Conservation (phyloP, 495 filamentous ascomycete species). For the Rhypophila decipiens region DNA sequence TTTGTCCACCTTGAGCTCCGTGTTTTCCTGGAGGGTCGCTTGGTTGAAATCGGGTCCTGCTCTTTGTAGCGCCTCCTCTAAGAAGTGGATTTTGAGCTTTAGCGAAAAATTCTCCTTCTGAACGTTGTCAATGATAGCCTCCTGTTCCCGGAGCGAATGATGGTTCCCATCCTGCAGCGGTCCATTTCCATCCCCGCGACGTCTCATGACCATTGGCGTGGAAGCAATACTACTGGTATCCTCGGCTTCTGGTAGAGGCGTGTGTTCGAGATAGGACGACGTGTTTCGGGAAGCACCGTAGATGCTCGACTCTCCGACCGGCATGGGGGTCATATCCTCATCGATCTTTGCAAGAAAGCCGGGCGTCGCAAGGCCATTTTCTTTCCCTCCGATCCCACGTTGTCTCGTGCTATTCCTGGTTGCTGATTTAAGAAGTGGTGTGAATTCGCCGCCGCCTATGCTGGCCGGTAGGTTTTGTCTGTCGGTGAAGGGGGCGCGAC, state of each 20-base stretch:
- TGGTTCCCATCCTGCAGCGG: constrained; percentile 76
- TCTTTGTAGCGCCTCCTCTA: constrained; percentile 73
- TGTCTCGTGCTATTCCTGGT: constrained; percentile 69
- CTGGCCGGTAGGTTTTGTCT: constrained; percentile 58
- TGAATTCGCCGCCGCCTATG: constrained; percentile 73
- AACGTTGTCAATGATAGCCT: constrained; percentile 88
- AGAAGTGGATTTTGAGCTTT: constrained; percentile 75
- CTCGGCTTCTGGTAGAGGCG: constrained; percentile 55
- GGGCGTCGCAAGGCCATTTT: constrained; percentile 52
- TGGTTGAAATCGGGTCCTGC: constrained; percentile 83
- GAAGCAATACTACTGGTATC: constrained; percentile 71
- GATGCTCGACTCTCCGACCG: constrained; percentile 55
- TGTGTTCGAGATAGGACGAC: constrained; percentile 45
- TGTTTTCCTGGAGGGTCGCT: constrained; percentile 83
- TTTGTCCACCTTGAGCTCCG: constrained; percentile 86
- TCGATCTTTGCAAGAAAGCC: constrained; percentile 57
- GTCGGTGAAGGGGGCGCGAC: constrained; percentile 56
- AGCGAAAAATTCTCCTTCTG: constrained; percentile 86
- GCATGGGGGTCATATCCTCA: constrained; percentile 58
- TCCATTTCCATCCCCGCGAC: constrained; percentile 52
- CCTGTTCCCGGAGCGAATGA: constrained; percentile 86
- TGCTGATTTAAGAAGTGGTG: constrained; percentile 84
- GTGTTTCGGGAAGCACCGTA: constrained; percentile 55
- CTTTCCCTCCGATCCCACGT: constrained; percentile 43
- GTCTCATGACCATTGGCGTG: constrained; percentile 63